A percentile compares a stretch with the other conserved stretches of the same genome.
These are phyloP conservation scores for Leccinum sublutescens DNA, from an alignment of 768 basidiomycete genomes.

Conservation along the genomic window DNA sequence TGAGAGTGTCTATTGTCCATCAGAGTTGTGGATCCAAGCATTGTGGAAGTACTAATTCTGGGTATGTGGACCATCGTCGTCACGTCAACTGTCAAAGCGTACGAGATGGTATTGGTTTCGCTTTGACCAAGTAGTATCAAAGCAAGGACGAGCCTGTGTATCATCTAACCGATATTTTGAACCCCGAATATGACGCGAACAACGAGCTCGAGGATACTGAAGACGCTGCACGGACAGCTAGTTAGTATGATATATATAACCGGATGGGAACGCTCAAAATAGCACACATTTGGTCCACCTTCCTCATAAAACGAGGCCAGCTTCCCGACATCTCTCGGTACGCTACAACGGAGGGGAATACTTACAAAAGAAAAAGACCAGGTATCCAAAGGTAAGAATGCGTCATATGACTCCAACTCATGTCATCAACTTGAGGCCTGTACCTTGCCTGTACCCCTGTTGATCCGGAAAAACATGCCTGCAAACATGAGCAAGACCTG, in stretches of 20 bases:
- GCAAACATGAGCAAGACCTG: constrained; percentile 31
- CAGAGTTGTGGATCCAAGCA: neutral
- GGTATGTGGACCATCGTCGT: neutral
- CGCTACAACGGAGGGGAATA: neutral
- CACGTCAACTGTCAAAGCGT: neutral
- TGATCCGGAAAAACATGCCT: constrained; percentile 34
- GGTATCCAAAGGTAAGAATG: neutral
- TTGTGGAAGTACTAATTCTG: neutral
- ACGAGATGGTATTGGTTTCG: neutral
- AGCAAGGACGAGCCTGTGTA: neutral
- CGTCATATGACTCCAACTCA: neutral
- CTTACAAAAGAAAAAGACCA: neutral
- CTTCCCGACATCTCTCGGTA: neutral
- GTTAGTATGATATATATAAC: neutral
- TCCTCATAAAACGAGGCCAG: neutral
- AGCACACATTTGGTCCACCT: neutral
- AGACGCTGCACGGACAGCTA: neutral
- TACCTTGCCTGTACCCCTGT: neutral
- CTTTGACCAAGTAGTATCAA: neutral
- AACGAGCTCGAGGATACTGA: neutral
- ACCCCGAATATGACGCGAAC: neutral
- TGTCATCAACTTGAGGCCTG: neutral
- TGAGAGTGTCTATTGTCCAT: neutral
- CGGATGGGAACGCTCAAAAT: neutral
- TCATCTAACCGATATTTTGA: neutral